Percentiles rank a stretch among this genome's conserved stretches.
Evolutionary conservation across 345 rosid species (phyloP).

Genomic region (Aquilaria malaccensis): DNA sequence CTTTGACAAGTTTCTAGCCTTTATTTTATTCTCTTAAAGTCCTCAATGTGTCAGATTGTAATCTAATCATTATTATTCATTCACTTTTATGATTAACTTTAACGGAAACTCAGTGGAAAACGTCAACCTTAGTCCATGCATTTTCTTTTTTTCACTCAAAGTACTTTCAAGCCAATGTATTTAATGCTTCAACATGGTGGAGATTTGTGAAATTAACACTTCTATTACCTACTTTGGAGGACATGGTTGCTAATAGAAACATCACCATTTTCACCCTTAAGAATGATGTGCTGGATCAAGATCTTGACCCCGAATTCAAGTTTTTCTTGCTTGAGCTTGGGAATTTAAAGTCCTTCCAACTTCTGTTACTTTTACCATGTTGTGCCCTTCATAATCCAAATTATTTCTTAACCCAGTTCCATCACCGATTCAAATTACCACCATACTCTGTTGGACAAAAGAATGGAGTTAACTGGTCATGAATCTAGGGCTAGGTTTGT

Average conservation of each 20-base stretch:
- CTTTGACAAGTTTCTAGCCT: too few species aligned
- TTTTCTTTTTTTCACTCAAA: too few species aligned
- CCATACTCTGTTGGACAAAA: constrained; percentile 26
- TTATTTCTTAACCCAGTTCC: constrained; percentile 24
- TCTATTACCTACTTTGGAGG: constrained; percentile 55
- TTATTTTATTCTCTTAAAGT: too few species aligned
- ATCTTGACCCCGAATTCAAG: constrained; percentile 68
- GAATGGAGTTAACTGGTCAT: constrained; percentile 22
- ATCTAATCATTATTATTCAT: too few species aligned
- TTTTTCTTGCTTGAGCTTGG: constrained; percentile 72
- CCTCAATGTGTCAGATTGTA: too few species aligned
- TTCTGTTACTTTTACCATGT: constrained; percentile 51
- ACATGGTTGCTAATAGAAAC: constrained; percentile 46
- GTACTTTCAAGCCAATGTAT: too few species aligned
- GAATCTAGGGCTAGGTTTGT: constrained; percentile 24
- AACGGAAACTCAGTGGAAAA: too few species aligned
- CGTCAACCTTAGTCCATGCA: too few species aligned
- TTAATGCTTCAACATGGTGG: too few species aligned
- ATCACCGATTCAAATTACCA: constrained; percentile 24
- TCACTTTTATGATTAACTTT: too few species aligned
- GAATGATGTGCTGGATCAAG: constrained; percentile 68
- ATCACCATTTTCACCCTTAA: constrained; percentile 69
- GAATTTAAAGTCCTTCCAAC: constrained; percentile 56
- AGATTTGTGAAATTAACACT: constrained; percentile 15
- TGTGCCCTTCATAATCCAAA: constrained; percentile 39